These are phyloP conservation scores for Pseudonitzschia delicatissima DNA, from an alignment of 108 stramenopile species.

Conservation along the genomic window DNA sequence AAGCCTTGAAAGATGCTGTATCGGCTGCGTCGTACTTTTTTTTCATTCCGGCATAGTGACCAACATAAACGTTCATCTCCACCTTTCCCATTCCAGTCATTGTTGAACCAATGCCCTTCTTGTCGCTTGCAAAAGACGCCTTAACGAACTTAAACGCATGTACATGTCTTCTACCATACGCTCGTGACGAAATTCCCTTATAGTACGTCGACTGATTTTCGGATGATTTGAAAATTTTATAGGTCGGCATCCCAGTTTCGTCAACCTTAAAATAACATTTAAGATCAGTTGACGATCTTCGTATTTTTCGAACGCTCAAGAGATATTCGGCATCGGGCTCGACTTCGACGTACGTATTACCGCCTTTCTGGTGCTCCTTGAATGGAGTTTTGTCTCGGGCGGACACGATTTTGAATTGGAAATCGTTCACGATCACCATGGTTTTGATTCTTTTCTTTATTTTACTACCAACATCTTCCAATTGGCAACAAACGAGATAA, in stretches of 20 bases:
- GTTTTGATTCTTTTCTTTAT: background rate
- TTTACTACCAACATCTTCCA: background rate
- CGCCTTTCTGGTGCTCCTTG: slow-evolving; percentile 11
- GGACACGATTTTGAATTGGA: slow-evolving; percentile 3
- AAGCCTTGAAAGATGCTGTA: background rate
- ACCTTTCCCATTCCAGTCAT: background rate
- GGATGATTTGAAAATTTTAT: too few species aligned
- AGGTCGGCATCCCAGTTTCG: background rate
- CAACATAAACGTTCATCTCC: background rate
- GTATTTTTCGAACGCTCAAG: slow-evolving; percentile 9
- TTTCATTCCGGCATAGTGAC: background rate
- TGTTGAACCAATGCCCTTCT: background rate
- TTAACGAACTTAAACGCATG: background rate
- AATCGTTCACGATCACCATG: slow-evolving; percentile 10
- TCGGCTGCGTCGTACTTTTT: background rate
- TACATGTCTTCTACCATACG: too few species aligned
- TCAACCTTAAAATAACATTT: background rate
- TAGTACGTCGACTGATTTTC: too few species aligned
- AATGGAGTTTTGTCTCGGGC: slow-evolving; percentile 9
- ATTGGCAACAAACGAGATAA: background rate
- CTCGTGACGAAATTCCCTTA: too few species aligned
- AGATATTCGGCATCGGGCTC: slow-evolving; percentile 22
- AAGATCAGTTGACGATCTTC: background rate
- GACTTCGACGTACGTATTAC: slow-evolving; percentile 8
- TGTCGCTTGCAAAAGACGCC: background rate